These are phyloP conservation scores for Aspergillus calidoustus DNA, from an alignment of 2,329 filamentous ascomycete species.

Conservation along the genomic window DNA sequence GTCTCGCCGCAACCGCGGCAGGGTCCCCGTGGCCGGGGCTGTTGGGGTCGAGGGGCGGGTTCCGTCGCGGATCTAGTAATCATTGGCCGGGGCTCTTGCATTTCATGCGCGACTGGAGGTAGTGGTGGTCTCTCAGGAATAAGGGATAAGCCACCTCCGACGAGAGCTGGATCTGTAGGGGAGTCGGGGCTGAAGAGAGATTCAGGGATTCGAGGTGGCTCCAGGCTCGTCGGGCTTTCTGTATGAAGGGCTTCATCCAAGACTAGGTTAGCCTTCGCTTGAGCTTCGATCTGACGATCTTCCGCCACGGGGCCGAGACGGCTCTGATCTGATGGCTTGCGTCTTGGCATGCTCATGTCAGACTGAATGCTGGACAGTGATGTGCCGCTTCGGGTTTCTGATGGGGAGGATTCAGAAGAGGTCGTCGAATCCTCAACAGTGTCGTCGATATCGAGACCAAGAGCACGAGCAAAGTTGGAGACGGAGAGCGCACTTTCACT, in stretches of 20 bases:
- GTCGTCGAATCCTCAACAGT: conserved; percentile 67
- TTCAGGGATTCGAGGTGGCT: conserved; percentile 37
- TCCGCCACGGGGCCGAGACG: conserved; percentile 61
- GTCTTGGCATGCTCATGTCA: conserved; percentile 36
- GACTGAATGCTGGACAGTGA: conserved; percentile 64
- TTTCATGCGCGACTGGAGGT: conserved; percentile 16
- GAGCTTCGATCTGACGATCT: conserved; percentile 52
- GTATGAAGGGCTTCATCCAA: conserved; percentile 43
- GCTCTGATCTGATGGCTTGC: conserved; percentile 37
- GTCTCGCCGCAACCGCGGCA: conserved; percentile 80
- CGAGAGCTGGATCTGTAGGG: conserved; percentile 53
- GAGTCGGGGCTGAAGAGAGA: conserved; percentile 48
- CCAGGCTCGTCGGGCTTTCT: conserved; percentile 30
- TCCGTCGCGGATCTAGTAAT: conserved; percentile 31
- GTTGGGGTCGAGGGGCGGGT: conserved; percentile 45
- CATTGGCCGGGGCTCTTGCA: conserved; percentile 13
- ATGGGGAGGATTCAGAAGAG: conserved; percentile 66
- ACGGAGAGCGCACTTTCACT: conserved; percentile 40
- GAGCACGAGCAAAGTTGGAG: conserved; percentile 45
- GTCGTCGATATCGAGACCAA: conserved; percentile 64
- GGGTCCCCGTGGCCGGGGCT: conserved; percentile 64
- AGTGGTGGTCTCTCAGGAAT: conserved; percentile 26
- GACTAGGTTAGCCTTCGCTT: conserved; percentile 20
- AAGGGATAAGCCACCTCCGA: conserved; percentile 45
- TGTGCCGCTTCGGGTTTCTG: conserved; percentile 63